Evolutionary conservation across 441 rosid species (phyloP), one percentile per base, ranked within the genome.

Genomic region (Pelargonium cotyledonis): DNA sequence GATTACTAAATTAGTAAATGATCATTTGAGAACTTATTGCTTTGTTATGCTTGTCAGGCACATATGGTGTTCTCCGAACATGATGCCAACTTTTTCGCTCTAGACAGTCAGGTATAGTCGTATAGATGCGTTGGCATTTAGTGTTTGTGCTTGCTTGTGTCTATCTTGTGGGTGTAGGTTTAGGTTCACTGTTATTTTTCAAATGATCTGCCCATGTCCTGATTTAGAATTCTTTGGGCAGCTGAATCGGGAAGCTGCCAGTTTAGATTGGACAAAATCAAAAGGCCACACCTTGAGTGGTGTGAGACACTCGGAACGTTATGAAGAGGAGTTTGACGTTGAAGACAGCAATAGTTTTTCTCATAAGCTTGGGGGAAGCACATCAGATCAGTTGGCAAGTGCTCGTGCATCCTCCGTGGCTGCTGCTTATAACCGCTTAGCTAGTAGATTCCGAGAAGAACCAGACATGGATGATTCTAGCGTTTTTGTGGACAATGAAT

Each of bases 51-150:
- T 69, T 79, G 65, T 77, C 86, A 95, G 99, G 97, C 98, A 70
- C 99, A 92, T 82, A 95, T 95, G 98, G 83, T 95, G 46, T 81
- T 78, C 84, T 72, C 98, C 2, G 99, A 95, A 75, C 99, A 92
- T 68, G 97, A 95, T 83, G 90, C 85, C 58, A 83, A 86, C 67
- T 95, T 95, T 70, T 87, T 81, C 74, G 89, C 96, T 75, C 85
- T 92, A 53, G 89, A 95, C 80, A 89, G 83, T 65, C 92, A 89
- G 97, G 23, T 21, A 21, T 21, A 21, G 23, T 21, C 23, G 99
- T 92, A 81, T 78, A 69, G 70, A 68, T 68, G 18, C 8, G 21
- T 60, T 26, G 6, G 2, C 15, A 29, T 43, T 16, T 16, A 53
- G 9, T 15, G 23, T 14, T 10, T 49, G 16, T 67, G 11, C 19